Conservation (phyloP, 768 basidiomycete genomes). For the Auricularia sp. region DNA sequence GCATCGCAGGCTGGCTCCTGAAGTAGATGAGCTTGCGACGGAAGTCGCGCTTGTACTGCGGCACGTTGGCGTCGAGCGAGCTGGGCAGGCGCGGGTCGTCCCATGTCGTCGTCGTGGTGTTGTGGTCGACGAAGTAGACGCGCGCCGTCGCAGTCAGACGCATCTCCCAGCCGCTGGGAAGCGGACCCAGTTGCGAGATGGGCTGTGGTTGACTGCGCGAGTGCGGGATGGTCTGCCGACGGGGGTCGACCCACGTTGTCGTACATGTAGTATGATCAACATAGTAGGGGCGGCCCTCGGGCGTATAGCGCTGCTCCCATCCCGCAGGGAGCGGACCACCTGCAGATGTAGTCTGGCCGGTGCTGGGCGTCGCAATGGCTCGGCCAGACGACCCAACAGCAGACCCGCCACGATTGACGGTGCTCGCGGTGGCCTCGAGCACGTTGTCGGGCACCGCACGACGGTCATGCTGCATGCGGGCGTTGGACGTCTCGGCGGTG, state of each 20-base stretch:
- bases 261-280: constrained; percentile 99
- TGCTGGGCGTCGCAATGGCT: constrained; percentile 25
- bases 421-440: constrained; percentile 56
- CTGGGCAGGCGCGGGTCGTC: constrained; percentile 96
- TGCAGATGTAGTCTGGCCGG: constrained; percentile 52
- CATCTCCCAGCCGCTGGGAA: constrained; percentile 99
- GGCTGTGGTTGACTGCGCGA: constrained; percentile 66
- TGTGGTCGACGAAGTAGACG: constrained; percentile 99
- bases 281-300: constrained; percentile 96
- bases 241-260: constrained; percentile 98
- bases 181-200: constrained; percentile 90
- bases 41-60: constrained; percentile 99
- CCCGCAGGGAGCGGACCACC: constrained; percentile 86
- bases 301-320: constrained; percentile 98
- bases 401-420: constrained; percentile 19
- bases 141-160: constrained; percentile 95
- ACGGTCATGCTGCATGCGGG: constrained; percentile 76
- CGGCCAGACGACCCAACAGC: constrained; percentile 22
- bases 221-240: constrained; percentile 89
- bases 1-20: constrained; percentile 95
- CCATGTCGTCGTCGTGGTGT: constrained; percentile 99
- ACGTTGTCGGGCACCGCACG: constrained; percentile 79
- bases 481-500: constrained; percentile 67
- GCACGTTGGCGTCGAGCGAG: constrained; percentile 90
- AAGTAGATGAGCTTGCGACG: constrained; percentile 98